phyloP scores from a whole-genome alignment of 257 asterid species.

The Rhazya stricta region DNA sequence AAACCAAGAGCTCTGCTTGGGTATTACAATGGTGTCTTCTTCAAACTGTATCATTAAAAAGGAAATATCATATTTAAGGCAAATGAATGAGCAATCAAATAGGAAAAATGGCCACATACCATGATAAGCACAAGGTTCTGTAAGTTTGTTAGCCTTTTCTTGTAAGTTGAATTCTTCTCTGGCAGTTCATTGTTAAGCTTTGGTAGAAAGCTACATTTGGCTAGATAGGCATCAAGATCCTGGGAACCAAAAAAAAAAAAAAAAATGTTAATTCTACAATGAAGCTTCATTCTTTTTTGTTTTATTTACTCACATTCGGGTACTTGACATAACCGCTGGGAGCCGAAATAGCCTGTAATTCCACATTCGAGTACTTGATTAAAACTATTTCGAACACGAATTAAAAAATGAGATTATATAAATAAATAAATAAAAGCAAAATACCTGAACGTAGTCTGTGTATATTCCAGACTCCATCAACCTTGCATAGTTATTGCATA shows the following conservation, averaged over 20 bases:
- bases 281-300: too few relatives aligned
- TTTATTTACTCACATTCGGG: conserved; percentile 59
- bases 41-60: conserved; percentile 18
- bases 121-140: conserved; percentile 73
- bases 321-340: conserved; percentile 85
- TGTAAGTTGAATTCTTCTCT: conserved; percentile 59
- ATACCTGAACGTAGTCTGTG: conserved; percentile 68
- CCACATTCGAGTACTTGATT: not conserved
- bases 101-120: conserved; percentile 30
- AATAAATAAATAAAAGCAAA: not conserved
- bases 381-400: not conserved
- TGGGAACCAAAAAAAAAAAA: conserved; percentile 12
- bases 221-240: conserved; percentile 55
- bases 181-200: conserved; percentile 77
- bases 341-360: conserved; percentile 74
- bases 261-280: not conserved
- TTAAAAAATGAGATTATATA: not conserved
- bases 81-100: not conserved
- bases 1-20: conserved; percentile 36
- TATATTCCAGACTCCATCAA: conserved; percentile 53
- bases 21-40: conserved; percentile 25
- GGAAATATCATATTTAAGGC: too few relatives aligned
- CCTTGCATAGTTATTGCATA: conserved; percentile 54
- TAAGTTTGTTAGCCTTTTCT: conserved; percentile 60
- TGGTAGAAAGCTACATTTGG: conserved; percentile 71